Evolutionary conservation across 108 stramenopile genomes (phyloP), one percentile per base, ranked within the genome.

Genomic region (Skeletonema costatum): DNA sequence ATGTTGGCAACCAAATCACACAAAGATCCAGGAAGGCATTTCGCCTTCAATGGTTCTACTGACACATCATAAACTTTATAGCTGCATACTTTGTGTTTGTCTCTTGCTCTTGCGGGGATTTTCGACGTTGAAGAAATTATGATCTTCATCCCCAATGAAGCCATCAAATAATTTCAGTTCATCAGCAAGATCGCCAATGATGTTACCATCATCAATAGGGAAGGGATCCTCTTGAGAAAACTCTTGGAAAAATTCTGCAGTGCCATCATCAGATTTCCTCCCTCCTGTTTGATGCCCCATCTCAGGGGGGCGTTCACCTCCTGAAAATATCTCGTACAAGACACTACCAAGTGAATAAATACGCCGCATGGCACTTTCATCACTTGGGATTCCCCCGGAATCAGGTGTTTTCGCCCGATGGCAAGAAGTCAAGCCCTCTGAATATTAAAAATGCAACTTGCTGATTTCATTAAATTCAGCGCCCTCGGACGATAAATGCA

Each of bases 1-100:
- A 41, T 41, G 39, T 41, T 41, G 35, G 11, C 44, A 25, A 77
- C 51, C 63, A 77, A 70, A 32, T 77, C 51, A 41, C 76, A 77
- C 16, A 77, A 53, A 14, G 76, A 44, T 3, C 17, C 12, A 29
- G 69, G 69, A 13, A 77, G 38, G 35, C 76, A 63, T 35, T 64
- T 51, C 38, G 53, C 14, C 38, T 16, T 65, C n/a, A 77, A 50
- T 1, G 31, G 33, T 33, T 77, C 76, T 6, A 31, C 35, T 19
- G 69, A 59, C 32, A 50, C 33, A 2, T 50, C 30, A 44, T 16
- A 44, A 44, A 44, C 42, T 44, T 13, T 44, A 8, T 44, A 41
- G 39, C 7, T 2, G 11, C 39, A 44, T n/a, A 44, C 42, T 16
- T 44, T 44, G 42, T 44, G 42, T 16, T 44, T 44, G 42, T 16